These are phyloP conservation scores for Selaginella moellendorffii DNA, from an alignment of 75 land plant species.

Conservation along the genomic window DNA sequence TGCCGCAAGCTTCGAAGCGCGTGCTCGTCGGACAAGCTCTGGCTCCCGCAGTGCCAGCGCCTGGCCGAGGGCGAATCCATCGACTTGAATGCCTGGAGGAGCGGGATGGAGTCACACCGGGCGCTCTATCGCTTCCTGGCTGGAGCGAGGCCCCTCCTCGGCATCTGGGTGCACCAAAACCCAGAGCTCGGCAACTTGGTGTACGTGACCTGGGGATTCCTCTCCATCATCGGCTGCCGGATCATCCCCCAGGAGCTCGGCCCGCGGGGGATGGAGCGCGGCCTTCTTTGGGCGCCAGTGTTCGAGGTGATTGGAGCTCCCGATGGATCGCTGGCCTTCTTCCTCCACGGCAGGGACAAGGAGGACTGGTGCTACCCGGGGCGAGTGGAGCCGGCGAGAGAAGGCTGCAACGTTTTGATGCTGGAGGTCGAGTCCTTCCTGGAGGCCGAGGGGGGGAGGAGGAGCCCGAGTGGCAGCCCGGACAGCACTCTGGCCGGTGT, in stretches of 20 bases:
- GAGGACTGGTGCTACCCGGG: slow-evolving; percentile 67
- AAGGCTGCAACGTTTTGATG: slow-evolving; percentile 46
- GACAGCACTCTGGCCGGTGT: slow-evolving; percentile 5
- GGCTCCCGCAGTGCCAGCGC: slow-evolving; percentile 56
- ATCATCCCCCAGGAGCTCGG: slow-evolving; percentile 82
- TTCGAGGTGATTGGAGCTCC: slow-evolving; percentile 49
- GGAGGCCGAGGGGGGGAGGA: not conserved
- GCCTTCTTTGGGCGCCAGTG: slow-evolving; percentile 75
- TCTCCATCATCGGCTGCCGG: slow-evolving; percentile 60
- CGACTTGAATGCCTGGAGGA: slow-evolving; percentile 44
- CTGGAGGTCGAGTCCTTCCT: slow-evolving; percentile 50
- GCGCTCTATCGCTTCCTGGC: slow-evolving; percentile 52
- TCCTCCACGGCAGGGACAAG: slow-evolving; percentile 62
- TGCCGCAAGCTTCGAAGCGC: slow-evolving; percentile 35
- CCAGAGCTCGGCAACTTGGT: slow-evolving; percentile 92
- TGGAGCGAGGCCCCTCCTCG: slow-evolving; percentile 37
- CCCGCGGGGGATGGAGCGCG: slow-evolving; percentile 45
- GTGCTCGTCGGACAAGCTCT: slow-evolving; percentile 48
- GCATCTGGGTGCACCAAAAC: slow-evolving; percentile 93
- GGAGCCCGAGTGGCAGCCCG: not conserved
- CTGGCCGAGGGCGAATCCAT: slow-evolving; percentile 11
- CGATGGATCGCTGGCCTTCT: slow-evolving; percentile 52
- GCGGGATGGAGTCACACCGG: slow-evolving; percentile 37
- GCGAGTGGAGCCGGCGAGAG: slow-evolving; percentile 28
- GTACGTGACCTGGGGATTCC: slow-evolving; percentile 57